Percentiles rank a stretch among this genome's conserved stretches.
phyloP scores from a whole-genome alignment of 306 rosid genomes.

The Arachis stenosperma region DNA sequence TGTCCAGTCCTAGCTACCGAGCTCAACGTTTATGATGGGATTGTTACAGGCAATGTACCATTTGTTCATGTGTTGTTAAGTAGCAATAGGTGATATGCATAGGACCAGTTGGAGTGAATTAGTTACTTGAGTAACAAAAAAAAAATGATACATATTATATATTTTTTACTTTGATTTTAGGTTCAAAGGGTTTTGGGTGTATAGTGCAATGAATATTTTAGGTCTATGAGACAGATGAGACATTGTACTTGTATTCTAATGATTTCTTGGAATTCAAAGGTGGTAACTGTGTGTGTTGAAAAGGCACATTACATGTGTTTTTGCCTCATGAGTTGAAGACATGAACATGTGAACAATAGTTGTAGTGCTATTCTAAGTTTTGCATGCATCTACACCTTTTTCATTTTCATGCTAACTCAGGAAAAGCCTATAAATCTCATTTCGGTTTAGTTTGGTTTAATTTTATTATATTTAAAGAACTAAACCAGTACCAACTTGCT shows the following conservation, averaged over 20 bases:
- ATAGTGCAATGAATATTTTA: conserved; percentile 21
- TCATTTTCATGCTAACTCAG: neutral
- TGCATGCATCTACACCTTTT: neutral
- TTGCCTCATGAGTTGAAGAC: neutral
- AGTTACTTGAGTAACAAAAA: neutral
- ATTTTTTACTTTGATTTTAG: conserved; percentile 7
- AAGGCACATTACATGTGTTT: neutral
- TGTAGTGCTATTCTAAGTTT: neutral
- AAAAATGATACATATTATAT: conserved; percentile 10
- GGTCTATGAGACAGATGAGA: conserved; percentile 28
- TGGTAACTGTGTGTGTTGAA: conserved; percentile 1
- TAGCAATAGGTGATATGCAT: conserved; percentile 26
- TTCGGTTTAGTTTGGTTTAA: no score
- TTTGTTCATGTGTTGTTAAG: conserved; percentile 29
- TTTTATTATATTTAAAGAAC: no score
- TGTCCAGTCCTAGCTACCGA: no score
- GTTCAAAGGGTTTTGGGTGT: conserved; percentile 27
- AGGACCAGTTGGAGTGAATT: conserved; percentile 21
- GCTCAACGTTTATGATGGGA: neutral
- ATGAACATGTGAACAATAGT: neutral
- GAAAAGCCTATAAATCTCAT: neutral
- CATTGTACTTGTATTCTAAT: conserved; percentile 6
- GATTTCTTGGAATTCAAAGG: conserved; percentile 15
- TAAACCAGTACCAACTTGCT: no score
- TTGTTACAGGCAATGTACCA: conserved; percentile 38